These are phyloP conservation scores for Penicillium malachiteum DNA, from an alignment of 495 filamentous ascomycete genomes.

Conservation along the genomic window DNA sequence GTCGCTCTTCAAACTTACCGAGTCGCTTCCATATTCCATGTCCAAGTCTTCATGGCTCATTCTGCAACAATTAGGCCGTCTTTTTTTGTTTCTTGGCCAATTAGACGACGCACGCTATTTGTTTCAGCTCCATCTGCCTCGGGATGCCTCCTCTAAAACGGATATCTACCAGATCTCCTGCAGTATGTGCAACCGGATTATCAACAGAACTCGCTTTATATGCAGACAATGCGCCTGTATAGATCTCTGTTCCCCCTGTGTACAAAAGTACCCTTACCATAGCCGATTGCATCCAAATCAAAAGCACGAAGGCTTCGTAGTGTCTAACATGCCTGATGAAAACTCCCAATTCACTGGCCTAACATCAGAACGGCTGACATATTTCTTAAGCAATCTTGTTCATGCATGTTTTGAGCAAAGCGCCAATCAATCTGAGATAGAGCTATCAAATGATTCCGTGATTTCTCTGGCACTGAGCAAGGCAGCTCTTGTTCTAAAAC, in stretches of 20 bases:
- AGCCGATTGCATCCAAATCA: slow-evolving; percentile 9
- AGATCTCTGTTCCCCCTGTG: slow-evolving; percentile 6
- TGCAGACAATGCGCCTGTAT: not conserved
- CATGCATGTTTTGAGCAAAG: not conserved
- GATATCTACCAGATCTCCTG: not conserved
- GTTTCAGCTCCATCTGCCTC: slow-evolving; percentile 2
- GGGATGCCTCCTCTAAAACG: not conserved
- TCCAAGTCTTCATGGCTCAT: not conserved
- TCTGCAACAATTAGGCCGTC: slow-evolving; percentile 11
- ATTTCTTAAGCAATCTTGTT: not conserved
- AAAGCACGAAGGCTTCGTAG: slow-evolving; percentile 2
- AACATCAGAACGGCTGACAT: not conserved
- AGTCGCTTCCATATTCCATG: not conserved
- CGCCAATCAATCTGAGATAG: not conserved
- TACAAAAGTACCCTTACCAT: not conserved
- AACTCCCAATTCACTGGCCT: too few relatives aligned
- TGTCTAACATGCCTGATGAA: not conserved
- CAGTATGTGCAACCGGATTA: not conserved
- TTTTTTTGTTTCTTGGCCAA: slow-evolving; percentile 8
- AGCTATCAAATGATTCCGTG: not conserved
- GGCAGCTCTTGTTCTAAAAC: not conserved
- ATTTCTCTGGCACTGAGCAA: not conserved
- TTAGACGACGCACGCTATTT: slow-evolving; percentile 1
- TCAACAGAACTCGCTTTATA: not conserved
- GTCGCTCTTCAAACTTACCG: slow-evolving; percentile 3